phyloP scores from a whole-genome alignment of 768 basidiomycete genomes.

The Amanita pallidorosea region DNA sequence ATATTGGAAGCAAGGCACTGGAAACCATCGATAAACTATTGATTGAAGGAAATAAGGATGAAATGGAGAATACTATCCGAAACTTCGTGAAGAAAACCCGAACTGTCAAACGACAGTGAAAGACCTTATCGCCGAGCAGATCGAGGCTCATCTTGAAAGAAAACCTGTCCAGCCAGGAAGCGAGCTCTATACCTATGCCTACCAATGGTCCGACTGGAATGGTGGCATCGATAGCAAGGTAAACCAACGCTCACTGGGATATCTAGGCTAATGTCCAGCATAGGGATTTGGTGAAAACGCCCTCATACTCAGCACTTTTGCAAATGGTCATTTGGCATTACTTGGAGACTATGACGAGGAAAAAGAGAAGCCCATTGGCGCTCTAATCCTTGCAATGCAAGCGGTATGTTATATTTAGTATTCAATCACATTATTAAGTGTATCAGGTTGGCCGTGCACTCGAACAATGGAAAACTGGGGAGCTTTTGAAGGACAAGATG shows the following conservation, averaged over 20 bases:
- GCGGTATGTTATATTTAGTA: too few species aligned
- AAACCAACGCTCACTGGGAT: not conserved
- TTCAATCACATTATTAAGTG: too few species aligned
- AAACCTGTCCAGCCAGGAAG: too few species aligned
- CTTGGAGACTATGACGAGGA: not conserved
- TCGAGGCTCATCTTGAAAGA: too few species aligned
- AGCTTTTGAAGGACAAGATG: too few species aligned
- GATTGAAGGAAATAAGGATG: not conserved
- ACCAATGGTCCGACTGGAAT: too few species aligned
- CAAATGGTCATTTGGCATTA: not conserved
- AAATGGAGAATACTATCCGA: not conserved
- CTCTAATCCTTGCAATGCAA: not conserved
- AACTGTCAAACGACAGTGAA: not conserved
- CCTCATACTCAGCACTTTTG: not conserved
- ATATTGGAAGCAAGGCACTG: too few species aligned
- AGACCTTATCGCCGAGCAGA: not conserved
- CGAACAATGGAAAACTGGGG: not conserved
- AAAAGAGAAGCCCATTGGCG: not conserved
- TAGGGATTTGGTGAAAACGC: not conserved
- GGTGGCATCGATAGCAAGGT: not conserved
- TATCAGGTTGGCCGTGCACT: too few species aligned
- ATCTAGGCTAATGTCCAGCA: not conserved
- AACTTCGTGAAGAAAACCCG: not conserved
- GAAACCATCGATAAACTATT: too few species aligned
- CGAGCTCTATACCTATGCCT: too few species aligned